Evolutionary conservation across 768 basidiomycete genomes (phyloP), one percentile per base, ranked within the genome.

Genomic region (Tephrocybe sp.): DNA sequence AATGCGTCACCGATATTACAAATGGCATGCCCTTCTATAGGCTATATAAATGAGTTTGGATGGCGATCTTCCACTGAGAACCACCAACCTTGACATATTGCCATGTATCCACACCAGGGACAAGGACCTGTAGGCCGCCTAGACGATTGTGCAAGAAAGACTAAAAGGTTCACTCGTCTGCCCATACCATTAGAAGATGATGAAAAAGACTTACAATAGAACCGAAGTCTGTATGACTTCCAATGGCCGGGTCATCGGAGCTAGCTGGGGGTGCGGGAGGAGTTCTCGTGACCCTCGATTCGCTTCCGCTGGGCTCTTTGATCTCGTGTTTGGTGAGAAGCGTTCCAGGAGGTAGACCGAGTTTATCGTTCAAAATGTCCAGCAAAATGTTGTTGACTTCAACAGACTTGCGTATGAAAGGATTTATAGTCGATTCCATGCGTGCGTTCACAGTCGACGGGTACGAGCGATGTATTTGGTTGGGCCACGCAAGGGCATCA

Each of bases 221-320:
- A 57, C 85, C 84, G 53, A 86, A 87, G 62, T 86, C 85, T 3
- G 84, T 86, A 59, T 88, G 86, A 1, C 79, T 77, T 15, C 84
- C 84, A n/a, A 54, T n/a, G 4, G 53, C 38, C 0, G 70, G 69
- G 19, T 71, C 66, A 39, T 64, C 72, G 9, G 72, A 64, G 29
- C 45, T 69, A 0, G 55, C 55, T 3, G 64, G 56, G 2, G 64
- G 66, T 1, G 29, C 12, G 1, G 72, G 73, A 1, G 80, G 76
- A 21, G 69, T 77, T 57, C 65, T 78, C 52, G 78, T 81, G 9
- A 78, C 60, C 15, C 85, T 69, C 0, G 78, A 66, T 57, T 88
- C 84, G 52, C 81, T 78, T 4, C 78, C 79, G 42, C 79, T 83
- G 22, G 60, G 61, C 34, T 80, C 78, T 2, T 71, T 69, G 6